These are phyloP conservation scores for Candida ovalis DNA, from an alignment of 805 yeast genomes.

Conservation along the genomic window DNA sequence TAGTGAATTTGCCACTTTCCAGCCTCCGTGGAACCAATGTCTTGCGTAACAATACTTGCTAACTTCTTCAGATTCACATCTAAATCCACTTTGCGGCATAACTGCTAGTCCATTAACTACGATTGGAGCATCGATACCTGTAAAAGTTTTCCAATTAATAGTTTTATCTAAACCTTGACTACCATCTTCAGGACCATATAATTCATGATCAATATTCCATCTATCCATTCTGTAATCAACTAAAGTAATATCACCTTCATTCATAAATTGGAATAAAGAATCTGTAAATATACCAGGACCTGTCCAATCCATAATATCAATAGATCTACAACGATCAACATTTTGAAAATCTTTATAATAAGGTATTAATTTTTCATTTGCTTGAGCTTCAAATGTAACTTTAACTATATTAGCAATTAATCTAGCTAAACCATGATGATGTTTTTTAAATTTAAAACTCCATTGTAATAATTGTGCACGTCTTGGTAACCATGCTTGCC, in stretches of 20 bases:
- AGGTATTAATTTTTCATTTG: conserved; percentile 23
- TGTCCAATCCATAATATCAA: conserved; percentile 44
- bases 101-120: conserved; percentile 15
- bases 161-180: neutral
- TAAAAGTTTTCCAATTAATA: conserved; percentile 15
- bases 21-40: conserved; percentile 17
- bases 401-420: conserved; percentile 45
- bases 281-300: conserved; percentile 53
- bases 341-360: conserved; percentile 15
- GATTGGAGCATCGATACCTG: conserved; percentile 18
- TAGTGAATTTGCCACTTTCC: too few relatives aligned
- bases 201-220: conserved; percentile 4
- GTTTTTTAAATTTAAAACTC: conserved; percentile 48
- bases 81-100: conserved; percentile 13
- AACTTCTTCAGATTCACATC: conserved; percentile 22
- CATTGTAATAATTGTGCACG: conserved; percentile 52
- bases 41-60: conserved; percentile 23
- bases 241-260: conserved; percentile 15
- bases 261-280: conserved; percentile 41
- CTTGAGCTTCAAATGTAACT: conserved; percentile 36
- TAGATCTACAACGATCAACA: conserved; percentile 34
- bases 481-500: conserved; percentile 40
- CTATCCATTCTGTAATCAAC: conserved; percentile 9
- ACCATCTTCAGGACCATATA: conserved; percentile 14
- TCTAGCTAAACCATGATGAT: conserved; percentile 53